These are phyloP conservation scores for Cutaneotrichosporon arboriforme DNA, from an alignment of 1,284 basidiomycete species.

Conservation along the genomic window DNA sequence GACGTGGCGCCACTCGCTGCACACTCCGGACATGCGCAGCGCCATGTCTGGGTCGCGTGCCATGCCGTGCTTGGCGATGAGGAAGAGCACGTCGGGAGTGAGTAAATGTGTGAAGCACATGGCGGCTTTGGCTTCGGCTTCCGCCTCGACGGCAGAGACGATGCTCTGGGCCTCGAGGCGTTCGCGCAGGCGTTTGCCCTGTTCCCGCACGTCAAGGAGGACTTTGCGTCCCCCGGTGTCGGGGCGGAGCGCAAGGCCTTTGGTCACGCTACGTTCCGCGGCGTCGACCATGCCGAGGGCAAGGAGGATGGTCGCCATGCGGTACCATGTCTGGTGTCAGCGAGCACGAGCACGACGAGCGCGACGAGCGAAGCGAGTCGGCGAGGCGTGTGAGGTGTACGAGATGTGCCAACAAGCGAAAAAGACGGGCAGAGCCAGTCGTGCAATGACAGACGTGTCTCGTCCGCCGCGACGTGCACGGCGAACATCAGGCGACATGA, in stretches of 20 bases:
- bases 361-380: background rate
- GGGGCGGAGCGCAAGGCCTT: background rate
- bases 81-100: constrained; percentile 28
- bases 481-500: no score
- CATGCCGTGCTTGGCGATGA: constrained; percentile 25
- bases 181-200: background rate
- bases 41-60: constrained; percentile 18
- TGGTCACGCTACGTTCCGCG: constrained; percentile 10
- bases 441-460: no score
- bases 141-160: constrained; percentile 1
- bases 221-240: background rate
- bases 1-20: constrained; percentile 26
- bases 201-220: constrained; percentile 3
- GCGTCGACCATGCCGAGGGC: constrained; percentile 11
- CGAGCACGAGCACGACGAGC: no score
- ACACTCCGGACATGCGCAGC: constrained; percentile 30
- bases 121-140: constrained; percentile 6
- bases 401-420: no score
- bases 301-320: constrained; percentile 23
- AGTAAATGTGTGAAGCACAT: constrained; percentile 30
- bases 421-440: no score
- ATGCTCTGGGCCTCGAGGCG: background rate
- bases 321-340: constrained; percentile 27
- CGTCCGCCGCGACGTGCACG: no score
- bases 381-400: no score